phyloP scores from a whole-genome alignment of 345 rosid species.

The Syzygium aqueum region DNA sequence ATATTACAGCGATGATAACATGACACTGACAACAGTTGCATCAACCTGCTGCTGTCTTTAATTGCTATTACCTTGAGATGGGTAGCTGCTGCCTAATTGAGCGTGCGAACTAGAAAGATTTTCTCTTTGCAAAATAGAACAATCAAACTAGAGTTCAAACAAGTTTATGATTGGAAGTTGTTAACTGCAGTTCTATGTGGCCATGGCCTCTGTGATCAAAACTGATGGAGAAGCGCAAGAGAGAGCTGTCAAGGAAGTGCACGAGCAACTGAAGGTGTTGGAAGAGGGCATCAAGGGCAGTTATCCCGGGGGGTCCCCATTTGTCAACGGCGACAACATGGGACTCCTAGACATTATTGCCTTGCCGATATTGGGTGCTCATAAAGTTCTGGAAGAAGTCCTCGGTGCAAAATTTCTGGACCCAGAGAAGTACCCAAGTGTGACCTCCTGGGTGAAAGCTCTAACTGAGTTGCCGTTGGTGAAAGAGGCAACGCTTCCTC shows the following conservation, averaged over 20 bases:
- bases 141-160: neutral
- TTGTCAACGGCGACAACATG: slow-evolving; percentile 3
- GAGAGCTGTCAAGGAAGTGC: slow-evolving; percentile 20
- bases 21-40: neutral
- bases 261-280: slow-evolving; percentile 21
- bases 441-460: slow-evolving; percentile 24
- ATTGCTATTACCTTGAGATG: neutral
- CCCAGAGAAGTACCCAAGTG: slow-evolving; percentile 18
- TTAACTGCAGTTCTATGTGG: slow-evolving; percentile 15
- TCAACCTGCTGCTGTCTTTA: neutral
- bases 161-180: neutral
- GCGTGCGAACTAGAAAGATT: neutral
- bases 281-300: slow-evolving; percentile 35
- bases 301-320: slow-evolving; percentile 9
- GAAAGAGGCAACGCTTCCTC: slow-evolving; percentile 18
- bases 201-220: neutral
- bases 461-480: slow-evolving; percentile 13
- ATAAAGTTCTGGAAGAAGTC: slow-evolving; percentile 26
- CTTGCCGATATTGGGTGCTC: slow-evolving; percentile 15
- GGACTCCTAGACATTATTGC: slow-evolving; percentile 25
- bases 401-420: slow-evolving; percentile 17
- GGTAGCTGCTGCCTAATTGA: neutral
- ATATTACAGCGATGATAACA: neutral
- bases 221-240: slow-evolving; percentile 36
- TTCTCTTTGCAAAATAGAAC: neutral